Evolutionary conservation across 768 basidiomycete species (phyloP).

Genomic region (Russula olivacea): DNA sequence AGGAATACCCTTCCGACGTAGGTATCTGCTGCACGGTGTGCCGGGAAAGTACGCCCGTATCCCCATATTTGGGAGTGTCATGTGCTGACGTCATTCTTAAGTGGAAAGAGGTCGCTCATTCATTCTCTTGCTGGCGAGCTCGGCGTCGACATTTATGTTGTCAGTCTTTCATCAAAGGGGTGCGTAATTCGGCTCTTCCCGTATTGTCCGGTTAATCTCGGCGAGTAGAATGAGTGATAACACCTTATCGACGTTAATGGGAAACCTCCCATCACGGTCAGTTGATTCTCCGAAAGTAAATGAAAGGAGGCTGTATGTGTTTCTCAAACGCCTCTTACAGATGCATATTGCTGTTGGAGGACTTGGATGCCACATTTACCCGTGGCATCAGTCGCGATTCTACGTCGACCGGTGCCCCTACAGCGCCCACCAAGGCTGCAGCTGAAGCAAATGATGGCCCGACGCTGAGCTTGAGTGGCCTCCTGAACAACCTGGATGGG

Average conservation of each 20-base stretch:
- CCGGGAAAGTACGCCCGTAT: slow-evolving; percentile 58
- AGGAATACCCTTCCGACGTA: slow-evolving; percentile 87
- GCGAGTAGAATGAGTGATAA: slow-evolving; percentile 78
- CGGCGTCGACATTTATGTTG: slow-evolving; percentile 85
- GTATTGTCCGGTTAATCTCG: slow-evolving; percentile 19
- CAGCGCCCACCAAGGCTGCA: slow-evolving; percentile 32
- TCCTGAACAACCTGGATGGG: slow-evolving; percentile 81
- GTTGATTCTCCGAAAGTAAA: slow-evolving; percentile 22
- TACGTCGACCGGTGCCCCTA: slow-evolving; percentile 69
- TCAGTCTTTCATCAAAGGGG: slow-evolving; percentile 85
- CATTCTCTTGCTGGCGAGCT: slow-evolving; percentile 82
- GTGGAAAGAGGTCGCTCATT: slow-evolving; percentile 85
- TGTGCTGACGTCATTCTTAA: slow-evolving; percentile 31
- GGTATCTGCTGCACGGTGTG: slow-evolving; percentile 80
- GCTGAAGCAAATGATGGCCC: slow-evolving; percentile 62
- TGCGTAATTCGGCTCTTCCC: slow-evolving; percentile 32
- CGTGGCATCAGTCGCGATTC: slow-evolving; percentile 79
- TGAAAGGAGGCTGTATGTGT: slow-evolving; percentile 15
- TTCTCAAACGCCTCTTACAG: slow-evolving; percentile 35
- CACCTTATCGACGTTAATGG: slow-evolving; percentile 81
- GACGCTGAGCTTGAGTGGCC: slow-evolving; percentile 77
- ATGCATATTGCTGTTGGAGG: slow-evolving; percentile 90
- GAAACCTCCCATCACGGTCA: slow-evolving; percentile 77
- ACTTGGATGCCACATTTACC: slow-evolving; percentile 89
- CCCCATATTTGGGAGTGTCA: slow-evolving; percentile 2